A percentile compares a stretch with the other conserved stretches of the same genome.
phyloP scores from a whole-genome alignment of 164 flowering plant genomes.

The Dillenia suffruticosa region DNA sequence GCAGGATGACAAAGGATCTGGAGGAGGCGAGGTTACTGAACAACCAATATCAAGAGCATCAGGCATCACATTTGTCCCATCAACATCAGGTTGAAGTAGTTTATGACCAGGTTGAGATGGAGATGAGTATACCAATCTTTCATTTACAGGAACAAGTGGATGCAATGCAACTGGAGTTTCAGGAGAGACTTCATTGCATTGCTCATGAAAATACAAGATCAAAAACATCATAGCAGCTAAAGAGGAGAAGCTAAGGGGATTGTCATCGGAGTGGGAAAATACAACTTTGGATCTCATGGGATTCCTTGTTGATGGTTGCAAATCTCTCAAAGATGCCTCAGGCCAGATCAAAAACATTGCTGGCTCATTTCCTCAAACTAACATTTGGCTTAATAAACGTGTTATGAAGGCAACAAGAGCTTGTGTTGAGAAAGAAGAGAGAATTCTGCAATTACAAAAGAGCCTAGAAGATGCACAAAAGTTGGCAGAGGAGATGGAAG shows the following conservation, averaged over 20 bases:
- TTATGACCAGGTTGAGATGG: slow-evolving; percentile 59
- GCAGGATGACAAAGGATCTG: slow-evolving; percentile 38
- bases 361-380: slow-evolving; percentile 48
- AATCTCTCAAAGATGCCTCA: slow-evolving; percentile 62
- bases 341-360: slow-evolving; percentile 52
- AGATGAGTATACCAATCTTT: slow-evolving; percentile 54
- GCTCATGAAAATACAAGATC: slow-evolving; percentile 49
- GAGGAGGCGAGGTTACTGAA: slow-evolving; percentile 41
- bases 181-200: slow-evolving; percentile 31
- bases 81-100: slow-evolving; percentile 43
- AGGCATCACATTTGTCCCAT: slow-evolving; percentile 27
- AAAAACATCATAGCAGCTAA: slow-evolving; percentile 33
- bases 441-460: slow-evolving; percentile 38
- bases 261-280: slow-evolving; percentile 63
- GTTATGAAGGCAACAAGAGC: slow-evolving; percentile 53
- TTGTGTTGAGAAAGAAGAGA: slow-evolving; percentile 62
- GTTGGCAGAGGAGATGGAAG: slow-evolving; percentile 45
- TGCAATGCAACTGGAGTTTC: slow-evolving; percentile 46
- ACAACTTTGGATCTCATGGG: slow-evolving; percentile 60
- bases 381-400: slow-evolving; percentile 43
- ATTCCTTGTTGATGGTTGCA: slow-evolving; percentile 68
- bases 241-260: slow-evolving; percentile 40
- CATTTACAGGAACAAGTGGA: slow-evolving; percentile 69
- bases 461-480: slow-evolving; percentile 65
- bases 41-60: slow-evolving; percentile 38